phyloP scores from a whole-genome alignment of 139 green algal species.

The Coelastrella sp. region DNA sequence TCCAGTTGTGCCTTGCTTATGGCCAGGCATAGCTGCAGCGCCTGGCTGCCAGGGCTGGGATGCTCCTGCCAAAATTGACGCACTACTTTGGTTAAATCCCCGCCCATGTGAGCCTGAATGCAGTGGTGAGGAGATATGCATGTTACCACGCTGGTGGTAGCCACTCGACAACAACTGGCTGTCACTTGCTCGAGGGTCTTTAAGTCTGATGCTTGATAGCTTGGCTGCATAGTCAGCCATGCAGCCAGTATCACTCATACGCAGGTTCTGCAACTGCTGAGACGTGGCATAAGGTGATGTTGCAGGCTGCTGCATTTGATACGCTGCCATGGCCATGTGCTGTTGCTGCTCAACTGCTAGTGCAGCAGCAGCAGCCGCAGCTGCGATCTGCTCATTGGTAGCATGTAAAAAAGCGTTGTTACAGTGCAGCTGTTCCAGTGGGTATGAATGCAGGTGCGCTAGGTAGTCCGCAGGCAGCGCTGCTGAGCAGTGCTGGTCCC shows the following conservation, averaged over 20 bases:
- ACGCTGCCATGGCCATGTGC: neutral
- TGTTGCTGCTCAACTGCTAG: neutral
- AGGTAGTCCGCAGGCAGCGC: neutral
- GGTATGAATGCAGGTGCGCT: neutral
- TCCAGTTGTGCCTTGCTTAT: neutral
- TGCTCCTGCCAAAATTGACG: neutral
- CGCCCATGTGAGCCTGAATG: neutral
- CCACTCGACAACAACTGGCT: constrained; percentile 1
- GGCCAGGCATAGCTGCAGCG: constrained; percentile 1
- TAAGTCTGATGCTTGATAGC: neutral
- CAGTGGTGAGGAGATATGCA: neutral
- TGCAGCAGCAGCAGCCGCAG: neutral
- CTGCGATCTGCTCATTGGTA: neutral
- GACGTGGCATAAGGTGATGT: neutral
- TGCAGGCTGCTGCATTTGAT: too few species aligned
- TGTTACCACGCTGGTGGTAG: neutral
- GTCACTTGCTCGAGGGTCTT: neutral
- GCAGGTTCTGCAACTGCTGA: neutral
- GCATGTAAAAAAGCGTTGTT: neutral
- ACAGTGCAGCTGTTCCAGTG: neutral
- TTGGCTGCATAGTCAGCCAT: neutral
- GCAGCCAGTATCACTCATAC: neutral
- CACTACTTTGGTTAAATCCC: too few species aligned
- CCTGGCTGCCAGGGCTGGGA: neutral
- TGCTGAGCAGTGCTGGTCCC: neutral